Evolutionary conservation across 129 eudicot genomes (phyloP).

Genomic region (Kitagawia praeruptora): DNA sequence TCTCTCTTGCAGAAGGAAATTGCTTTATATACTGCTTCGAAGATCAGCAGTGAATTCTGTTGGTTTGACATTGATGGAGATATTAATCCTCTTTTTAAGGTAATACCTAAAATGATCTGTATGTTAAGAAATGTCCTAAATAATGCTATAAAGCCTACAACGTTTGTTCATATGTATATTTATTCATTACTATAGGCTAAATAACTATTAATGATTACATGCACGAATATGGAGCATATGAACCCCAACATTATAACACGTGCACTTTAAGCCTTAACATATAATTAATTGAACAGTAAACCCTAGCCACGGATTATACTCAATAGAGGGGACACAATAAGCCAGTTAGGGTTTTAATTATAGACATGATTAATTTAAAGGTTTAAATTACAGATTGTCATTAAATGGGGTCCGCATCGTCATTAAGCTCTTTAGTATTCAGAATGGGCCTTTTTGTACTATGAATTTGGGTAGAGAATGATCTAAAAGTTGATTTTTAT

Average conservation of each 20-base stretch:
- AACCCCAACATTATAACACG: neutral
- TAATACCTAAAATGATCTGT: slow-evolving; percentile 17
- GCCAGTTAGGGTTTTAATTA: neutral
- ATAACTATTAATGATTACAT: neutral
- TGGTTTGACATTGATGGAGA: slow-evolving; percentile 98
- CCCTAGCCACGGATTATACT: neutral
- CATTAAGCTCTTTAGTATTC: neutral
- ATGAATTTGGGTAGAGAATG: neutral
- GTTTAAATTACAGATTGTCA: neutral
- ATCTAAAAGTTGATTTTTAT: neutral
- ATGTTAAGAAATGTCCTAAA: neutral
- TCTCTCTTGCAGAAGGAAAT: slow-evolving; percentile 82
- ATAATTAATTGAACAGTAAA: neutral
- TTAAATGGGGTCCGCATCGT: neutral
- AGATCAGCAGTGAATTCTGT: slow-evolving; percentile 71
- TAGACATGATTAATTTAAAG: neutral
- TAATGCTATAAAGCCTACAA: neutral
- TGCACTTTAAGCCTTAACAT: neutral
- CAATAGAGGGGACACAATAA: neutral
- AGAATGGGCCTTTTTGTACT: neutral
- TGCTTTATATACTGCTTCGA: slow-evolving; percentile 88
- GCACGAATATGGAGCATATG: neutral
- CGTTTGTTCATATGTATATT: neutral
- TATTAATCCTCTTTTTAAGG: slow-evolving; percentile 92
- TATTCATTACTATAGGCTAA: neutral